phyloP scores from a whole-genome alignment of 169 alveolate genomes.

The Perkinsus chesapeaki region DNA sequence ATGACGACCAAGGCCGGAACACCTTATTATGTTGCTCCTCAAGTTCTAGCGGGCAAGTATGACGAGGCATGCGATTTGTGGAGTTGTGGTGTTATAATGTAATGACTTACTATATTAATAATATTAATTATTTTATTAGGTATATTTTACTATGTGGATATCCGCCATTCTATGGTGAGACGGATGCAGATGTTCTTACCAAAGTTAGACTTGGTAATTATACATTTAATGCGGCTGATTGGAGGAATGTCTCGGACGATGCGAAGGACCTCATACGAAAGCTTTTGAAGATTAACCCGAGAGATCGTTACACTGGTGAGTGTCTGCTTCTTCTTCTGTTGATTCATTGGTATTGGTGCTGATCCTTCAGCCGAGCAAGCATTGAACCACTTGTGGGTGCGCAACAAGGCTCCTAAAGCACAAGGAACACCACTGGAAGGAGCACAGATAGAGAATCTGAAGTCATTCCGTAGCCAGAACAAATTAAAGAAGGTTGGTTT shows the following conservation, averaged over 20 bases:
- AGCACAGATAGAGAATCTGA: not conserved
- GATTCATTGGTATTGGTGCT: not conserved
- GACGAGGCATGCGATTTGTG: constrained; percentile 77
- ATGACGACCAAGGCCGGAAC: constrained; percentile 72
- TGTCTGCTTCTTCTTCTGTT: not conserved
- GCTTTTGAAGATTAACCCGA: constrained; percentile 45
- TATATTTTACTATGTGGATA: constrained; percentile 75
- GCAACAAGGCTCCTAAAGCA: constrained; percentile 24
- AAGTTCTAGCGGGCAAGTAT: constrained; percentile 57
- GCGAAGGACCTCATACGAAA: constrained; percentile 75
- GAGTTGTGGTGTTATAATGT: constrained; percentile 63
- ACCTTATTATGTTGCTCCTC: constrained; percentile 73
- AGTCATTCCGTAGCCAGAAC: not conserved
- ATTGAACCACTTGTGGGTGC: constrained; percentile 50
- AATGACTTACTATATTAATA: too few relatives aligned
- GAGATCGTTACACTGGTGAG: not conserved
- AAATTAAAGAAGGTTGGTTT: not conserved
- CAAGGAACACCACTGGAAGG: not conserved
- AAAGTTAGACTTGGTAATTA: constrained; percentile 70
- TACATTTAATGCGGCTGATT: constrained; percentile 69
- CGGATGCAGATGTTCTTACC: constrained; percentile 62
- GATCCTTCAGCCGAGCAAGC: constrained; percentile 33
- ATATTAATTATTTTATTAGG: constrained; percentile 59
- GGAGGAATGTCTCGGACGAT: constrained; percentile 64
- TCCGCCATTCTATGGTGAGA: constrained; percentile 80